phyloP scores from a whole-genome alignment of 345 rosid genomes.

The Noccaea caerulescens region DNA sequence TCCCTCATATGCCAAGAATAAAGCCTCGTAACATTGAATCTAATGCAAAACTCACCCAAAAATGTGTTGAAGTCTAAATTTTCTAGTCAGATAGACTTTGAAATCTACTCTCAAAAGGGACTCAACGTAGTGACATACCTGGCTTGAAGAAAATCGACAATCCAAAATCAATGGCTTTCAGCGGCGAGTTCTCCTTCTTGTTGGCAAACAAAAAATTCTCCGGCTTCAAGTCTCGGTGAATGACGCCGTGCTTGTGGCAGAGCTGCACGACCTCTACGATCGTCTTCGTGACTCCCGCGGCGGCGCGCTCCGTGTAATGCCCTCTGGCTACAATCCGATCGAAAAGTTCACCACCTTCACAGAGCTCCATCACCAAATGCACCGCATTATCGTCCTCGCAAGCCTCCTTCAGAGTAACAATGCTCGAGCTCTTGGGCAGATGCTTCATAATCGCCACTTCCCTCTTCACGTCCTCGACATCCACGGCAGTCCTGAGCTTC shows the following conservation, averaged over 20 bases:
- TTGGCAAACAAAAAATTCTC: conserved; percentile 97
- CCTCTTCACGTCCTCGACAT: conserved; percentile 88
- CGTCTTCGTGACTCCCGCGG: conserved; percentile 87
- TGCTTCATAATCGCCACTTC: conserved; percentile 99
- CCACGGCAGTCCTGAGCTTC: conserved; percentile 92
- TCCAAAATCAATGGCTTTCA: conserved; percentile 99
- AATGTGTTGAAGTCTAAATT: neutral
- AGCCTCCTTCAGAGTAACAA: conserved; percentile 90
- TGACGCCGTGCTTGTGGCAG: conserved; percentile 95
- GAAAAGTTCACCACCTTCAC: conserved; percentile 98
- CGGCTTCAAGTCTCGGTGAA: conserved; percentile 98
- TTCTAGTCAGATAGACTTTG: neutral
- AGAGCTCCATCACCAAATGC: conserved; percentile 99
- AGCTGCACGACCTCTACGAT: conserved; percentile 96
- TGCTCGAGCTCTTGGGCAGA: conserved; percentile 82
- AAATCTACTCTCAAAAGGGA: neutral
- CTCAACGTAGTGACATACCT: conserved; percentile 51
- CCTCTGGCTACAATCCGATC: conserved; percentile 99
- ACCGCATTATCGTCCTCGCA: conserved; percentile 98
- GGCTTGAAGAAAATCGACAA: conserved; percentile 98
- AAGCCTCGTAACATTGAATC: conserved; percentile 1
- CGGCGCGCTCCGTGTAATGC: conserved; percentile 97
- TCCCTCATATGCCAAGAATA: conserved; percentile 7
- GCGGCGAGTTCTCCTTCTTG: conserved; percentile 98
- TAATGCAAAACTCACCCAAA: conserved; percentile 1